Evolutionary conservation across 371 early-diverging fungal genomes (phyloP), one percentile per base, ranked within the genome.

Genomic region (Smittium culicis): DNA sequence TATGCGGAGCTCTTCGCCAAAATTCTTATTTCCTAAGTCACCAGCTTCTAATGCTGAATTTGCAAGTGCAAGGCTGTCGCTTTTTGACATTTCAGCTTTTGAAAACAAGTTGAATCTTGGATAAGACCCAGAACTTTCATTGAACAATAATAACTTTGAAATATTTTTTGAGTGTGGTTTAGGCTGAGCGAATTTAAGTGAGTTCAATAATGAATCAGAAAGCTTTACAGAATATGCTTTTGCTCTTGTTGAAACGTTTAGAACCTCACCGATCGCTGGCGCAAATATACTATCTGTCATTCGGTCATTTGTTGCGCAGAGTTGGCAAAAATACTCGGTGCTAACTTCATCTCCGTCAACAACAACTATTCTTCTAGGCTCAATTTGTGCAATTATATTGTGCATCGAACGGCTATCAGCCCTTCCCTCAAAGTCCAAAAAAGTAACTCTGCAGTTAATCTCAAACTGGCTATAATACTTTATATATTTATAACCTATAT

Each of bases 371-470:
- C 92, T 91, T 65, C 89, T 79, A 31, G 95, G 92, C 17, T 84
- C 85, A 54, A 94, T 81, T 66, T 88, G 89, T 29, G 89, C 83
- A 24, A 94, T 73, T 68, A 96, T 93, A 55, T 87, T 91, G 72
- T 84, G 87, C 63, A 94, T 80, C 1, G 93, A 90, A 64, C 82
- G 77, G 65, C 90, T 92, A 74, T 96, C 96, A 0, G 93, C 82
- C 28, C 88, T 81, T 35, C 97, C 97, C 72, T 93, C 94, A 64
- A 94, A 76, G 78, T 94, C 96, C 2, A 96, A 84, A 75, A 86
- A 94, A 45, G 82, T 76, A 29, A 94, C 70, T 56, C 80, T 76
- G 73, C 94, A 94, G 5, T 73, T 77, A 17, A 95, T 69, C 0
- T 77, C 65, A 20, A 94, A 66, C n/a, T 75, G 76, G 35, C 82